Evolutionary conservation across 2,329 filamentous ascomycete species (phyloP).

Genomic region (Pseudonectria foliicola): DNA sequence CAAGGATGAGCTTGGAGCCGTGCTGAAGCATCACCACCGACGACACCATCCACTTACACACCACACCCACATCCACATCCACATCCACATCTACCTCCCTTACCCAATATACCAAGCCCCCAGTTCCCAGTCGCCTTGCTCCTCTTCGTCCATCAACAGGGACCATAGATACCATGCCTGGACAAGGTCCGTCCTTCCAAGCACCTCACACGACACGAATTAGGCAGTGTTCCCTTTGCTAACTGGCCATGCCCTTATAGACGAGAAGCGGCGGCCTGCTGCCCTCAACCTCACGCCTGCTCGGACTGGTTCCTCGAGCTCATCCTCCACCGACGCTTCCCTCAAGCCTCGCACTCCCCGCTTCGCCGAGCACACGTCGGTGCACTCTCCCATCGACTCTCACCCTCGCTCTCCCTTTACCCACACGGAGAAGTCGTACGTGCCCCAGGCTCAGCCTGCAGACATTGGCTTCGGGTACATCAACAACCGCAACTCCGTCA

Average conservation of each 20-base stretch:
- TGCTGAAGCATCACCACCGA: conserved; percentile 14
- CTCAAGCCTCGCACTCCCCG: conserved; percentile 68
- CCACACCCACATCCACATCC: background rate
- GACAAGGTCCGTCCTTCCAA: conserved; percentile 30
- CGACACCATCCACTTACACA: too few species aligned
- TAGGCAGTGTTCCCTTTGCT: conserved; percentile 10
- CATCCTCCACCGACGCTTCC: conserved; percentile 46
- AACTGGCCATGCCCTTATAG: conserved; percentile 22
- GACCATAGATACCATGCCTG: conserved; percentile 26
- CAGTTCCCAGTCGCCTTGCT: conserved; percentile 5
- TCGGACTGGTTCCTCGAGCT: conserved; percentile 42
- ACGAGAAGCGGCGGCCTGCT: conserved; percentile 50
- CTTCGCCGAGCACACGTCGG: conserved; percentile 73
- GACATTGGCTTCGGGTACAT: conserved; percentile 95
- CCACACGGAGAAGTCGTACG: conserved; percentile 48
- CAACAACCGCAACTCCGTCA: conserved; percentile 51
- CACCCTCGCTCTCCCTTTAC: conserved; percentile 52
- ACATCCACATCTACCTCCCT: conserved; percentile 3
- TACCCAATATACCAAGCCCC: conserved; percentile 2
- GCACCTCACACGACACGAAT: background rate
- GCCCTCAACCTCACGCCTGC: conserved; percentile 47
- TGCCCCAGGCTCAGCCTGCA: conserved; percentile 62
- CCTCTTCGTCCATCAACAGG: conserved; percentile 7
- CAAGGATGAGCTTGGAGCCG: conserved; percentile 18
- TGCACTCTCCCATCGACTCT: conserved; percentile 67